Conservation (phyloP, 116 monocot species). For the Dioscorea cayenensis region DNA sequence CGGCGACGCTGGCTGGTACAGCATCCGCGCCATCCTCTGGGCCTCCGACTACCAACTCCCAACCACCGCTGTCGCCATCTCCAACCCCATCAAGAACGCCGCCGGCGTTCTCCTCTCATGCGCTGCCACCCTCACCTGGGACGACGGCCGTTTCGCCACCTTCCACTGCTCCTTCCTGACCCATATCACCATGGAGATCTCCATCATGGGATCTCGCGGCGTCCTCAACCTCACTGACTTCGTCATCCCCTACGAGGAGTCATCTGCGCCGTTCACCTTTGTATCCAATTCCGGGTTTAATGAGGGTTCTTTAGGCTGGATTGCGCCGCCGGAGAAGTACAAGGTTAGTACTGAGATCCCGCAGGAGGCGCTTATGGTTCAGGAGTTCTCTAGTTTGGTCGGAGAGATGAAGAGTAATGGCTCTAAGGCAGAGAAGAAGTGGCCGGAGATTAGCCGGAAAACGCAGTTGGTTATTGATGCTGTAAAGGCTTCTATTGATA, state of each 20-base stretch:
- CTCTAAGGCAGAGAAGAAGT: slow-evolving; percentile 44
- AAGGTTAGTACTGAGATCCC: slow-evolving; percentile 12
- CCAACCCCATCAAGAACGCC: slow-evolving; percentile 10
- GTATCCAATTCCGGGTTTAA: slow-evolving; percentile 8
- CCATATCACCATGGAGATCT: slow-evolving; percentile 22
- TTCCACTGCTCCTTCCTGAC: slow-evolving; percentile 43
- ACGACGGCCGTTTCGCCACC: slow-evolving; percentile 16
- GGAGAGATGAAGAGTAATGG: slow-evolving; percentile 2
- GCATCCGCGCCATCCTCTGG: slow-evolving; percentile 35
- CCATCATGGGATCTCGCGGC: slow-evolving; percentile 14
- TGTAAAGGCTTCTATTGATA: slow-evolving; percentile 64
- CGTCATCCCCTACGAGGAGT: slow-evolving; percentile 20
- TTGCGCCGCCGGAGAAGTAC: slow-evolving; percentile 3
- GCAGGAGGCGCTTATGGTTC: slow-evolving; percentile 30
- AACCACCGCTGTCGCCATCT: slow-evolving; percentile 13
- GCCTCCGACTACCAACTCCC: slow-evolving; percentile 28
- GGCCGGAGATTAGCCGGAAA: slow-evolving; percentile 60
- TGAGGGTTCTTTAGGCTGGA: slow-evolving; percentile 17
- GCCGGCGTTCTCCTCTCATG: slow-evolving; percentile 29
- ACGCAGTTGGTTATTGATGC: slow-evolving; percentile 77
- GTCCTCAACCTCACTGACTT: slow-evolving; percentile 20
- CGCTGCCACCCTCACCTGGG: slow-evolving; percentile 25
- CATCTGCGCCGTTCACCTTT: slow-evolving; percentile 15
- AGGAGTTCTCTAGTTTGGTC: slow-evolving; percentile 24
- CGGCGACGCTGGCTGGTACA: slow-evolving; percentile 51